These are phyloP conservation scores for Chaetomium sp. DNA, from an alignment of 2,329 filamentous ascomycete genomes.

Conservation along the genomic window DNA sequence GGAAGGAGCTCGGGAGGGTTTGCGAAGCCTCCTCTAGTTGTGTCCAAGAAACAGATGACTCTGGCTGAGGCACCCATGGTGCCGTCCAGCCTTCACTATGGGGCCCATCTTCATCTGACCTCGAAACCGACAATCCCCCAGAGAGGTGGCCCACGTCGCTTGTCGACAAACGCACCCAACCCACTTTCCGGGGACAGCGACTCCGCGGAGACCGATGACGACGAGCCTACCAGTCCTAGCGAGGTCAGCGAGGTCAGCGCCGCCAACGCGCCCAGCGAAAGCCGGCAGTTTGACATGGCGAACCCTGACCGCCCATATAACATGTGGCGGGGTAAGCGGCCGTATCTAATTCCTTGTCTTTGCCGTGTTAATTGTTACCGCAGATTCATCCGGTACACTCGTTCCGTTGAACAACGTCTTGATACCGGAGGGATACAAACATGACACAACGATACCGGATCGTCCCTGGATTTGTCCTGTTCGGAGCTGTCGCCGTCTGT, in stretches of 20 bases:
- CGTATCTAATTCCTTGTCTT: too few relatives aligned
- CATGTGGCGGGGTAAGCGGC: constrained; percentile 25
- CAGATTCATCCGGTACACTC: constrained; percentile 1
- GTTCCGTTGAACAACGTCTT: constrained; percentile 14
- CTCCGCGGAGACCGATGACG: background rate
- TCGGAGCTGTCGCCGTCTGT: constrained; percentile 29
- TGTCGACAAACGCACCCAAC: background rate
- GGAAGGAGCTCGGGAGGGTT: constrained; percentile 17
- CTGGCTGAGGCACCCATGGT: constrained; percentile 21
- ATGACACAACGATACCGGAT: constrained; percentile 15
- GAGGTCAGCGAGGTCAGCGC: too few relatives aligned
- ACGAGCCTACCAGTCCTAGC: background rate
- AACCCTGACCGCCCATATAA: constrained; percentile 29
- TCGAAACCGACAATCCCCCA: background rate
- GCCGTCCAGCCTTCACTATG: constrained; percentile 3
- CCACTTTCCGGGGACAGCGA: background rate
- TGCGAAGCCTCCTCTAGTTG: constrained; percentile 21
- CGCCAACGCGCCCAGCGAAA: background rate
- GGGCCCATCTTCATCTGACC: too few relatives aligned
- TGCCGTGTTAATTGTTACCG: background rate
- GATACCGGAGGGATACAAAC: constrained; percentile 29
- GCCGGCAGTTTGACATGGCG: constrained; percentile 16
- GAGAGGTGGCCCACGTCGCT: constrained; percentile 11
- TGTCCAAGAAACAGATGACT: constrained; percentile 23
- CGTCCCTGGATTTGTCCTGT: constrained; percentile 33